A percentile compares a stretch with the other conserved stretches of the same genome.
These are phyloP conservation scores for Aphanomyces astaci DNA, from an alignment of 352 stramenopile species.

Conservation along the genomic window DNA sequence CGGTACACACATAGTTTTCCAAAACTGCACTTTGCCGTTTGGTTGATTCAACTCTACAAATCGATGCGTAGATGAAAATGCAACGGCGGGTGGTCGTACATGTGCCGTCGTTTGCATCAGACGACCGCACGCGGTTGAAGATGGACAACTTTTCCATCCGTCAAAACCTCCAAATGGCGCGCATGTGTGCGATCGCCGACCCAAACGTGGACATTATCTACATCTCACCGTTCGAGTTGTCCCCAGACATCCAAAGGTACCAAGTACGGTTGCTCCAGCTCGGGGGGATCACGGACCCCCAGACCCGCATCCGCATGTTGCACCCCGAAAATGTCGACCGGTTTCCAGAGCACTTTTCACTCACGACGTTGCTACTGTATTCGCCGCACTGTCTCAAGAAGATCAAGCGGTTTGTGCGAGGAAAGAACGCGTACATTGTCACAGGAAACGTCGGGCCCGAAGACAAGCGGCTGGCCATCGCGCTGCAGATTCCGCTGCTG, in stretches of 20 bases:
- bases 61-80: slow-evolving; percentile 28
- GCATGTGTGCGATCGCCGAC: slow-evolving; percentile 61
- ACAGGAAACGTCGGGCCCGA: slow-evolving; percentile 60
- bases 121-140: slow-evolving; percentile 53
- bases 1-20: too few species aligned
- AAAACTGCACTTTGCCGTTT: too few species aligned
- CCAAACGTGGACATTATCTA: slow-evolving; percentile 83
- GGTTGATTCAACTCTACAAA: too few species aligned
- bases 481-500: slow-evolving; percentile 71
- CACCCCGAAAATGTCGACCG: slow-evolving; percentile 71
- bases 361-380: slow-evolving; percentile 75
- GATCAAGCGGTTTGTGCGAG: slow-evolving; percentile 48
- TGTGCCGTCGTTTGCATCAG: slow-evolving; percentile 71
- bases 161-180: slow-evolving; percentile 78
- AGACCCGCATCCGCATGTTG: slow-evolving; percentile 66
- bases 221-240: slow-evolving; percentile 73
- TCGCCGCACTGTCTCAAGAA: slow-evolving; percentile 67
- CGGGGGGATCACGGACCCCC: slow-evolving; percentile 45
- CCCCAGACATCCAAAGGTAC: slow-evolving; percentile 68
- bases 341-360: slow-evolving; percentile 75
- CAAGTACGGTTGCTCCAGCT: slow-evolving; percentile 81
- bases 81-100: slow-evolving; percentile 63
- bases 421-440: slow-evolving; percentile 71
- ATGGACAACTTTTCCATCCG: slow-evolving; percentile 59
- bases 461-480: slow-evolving; percentile 71